Evolutionary conservation across 2,329 filamentous ascomycete genomes (phyloP), one percentile per base, ranked within the genome.

Genomic region (Sporothrix variecibatus): DNA sequence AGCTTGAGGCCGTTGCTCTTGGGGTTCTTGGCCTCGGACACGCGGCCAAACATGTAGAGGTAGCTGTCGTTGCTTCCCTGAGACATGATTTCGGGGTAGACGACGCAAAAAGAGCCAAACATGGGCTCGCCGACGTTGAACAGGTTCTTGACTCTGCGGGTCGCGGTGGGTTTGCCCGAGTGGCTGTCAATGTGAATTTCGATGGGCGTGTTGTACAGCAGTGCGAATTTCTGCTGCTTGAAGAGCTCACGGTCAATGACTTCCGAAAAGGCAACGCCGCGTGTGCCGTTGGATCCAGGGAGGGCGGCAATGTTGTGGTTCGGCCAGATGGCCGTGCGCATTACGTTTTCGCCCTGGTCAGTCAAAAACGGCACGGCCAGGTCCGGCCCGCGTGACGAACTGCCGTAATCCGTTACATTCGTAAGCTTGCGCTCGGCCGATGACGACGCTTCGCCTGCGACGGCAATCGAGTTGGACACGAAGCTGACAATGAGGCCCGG

Each of bases 1-100:
- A 77, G 76, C 68, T 76, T 76, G 34, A 77, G 75, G 8, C 76
- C 76, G 68, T 77, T 77, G 74, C 73, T 76, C 17, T 12, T 6
- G 34, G 73, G 70, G n/a, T 31, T 26, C 51, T 20, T 43, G 20
- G 74, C 58, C 46, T 76, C 74, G 28, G 72, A 72, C n/a, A 77
- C 68, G 38, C 76, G 74, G 11, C 70, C 76, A 76, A 77, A 77
- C 20, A 76, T 68, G 64, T 77, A 77, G 34, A 77, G 72, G 43
- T 72, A 76, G 3, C 71, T 71, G 40, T 73, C 70, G 28, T 58
- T 58, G 15, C 26, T 56, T n/a, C 40, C 49, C 26, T 17, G 9
- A 11, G 58, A 43, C 58, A 67, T 62, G 23, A 58, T n/a, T 46
- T 58, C 70, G 31, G 72, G 23, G 46, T 62, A 62, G 17, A 72